Evolutionary conservation across 768 basidiomycete species (phyloP), one percentile per base, ranked within the genome.

Genomic region (Clathrus columnatus): DNA sequence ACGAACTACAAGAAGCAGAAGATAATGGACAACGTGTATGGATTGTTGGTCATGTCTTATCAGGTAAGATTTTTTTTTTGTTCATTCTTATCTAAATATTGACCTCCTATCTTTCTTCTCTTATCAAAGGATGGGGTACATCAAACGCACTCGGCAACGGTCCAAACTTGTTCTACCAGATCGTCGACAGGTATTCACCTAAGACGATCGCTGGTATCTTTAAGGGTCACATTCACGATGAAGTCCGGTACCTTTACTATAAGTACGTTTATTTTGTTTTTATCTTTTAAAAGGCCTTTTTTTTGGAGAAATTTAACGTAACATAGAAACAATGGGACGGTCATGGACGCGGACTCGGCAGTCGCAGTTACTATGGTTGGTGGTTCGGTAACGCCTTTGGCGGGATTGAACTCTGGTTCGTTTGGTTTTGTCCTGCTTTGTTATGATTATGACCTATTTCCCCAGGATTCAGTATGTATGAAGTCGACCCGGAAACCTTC

Each of bases 1-100:
- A 87, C 56, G 84, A 89, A 64, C 69, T 89, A 10, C 87, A 89
- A 65, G 82, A 74, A 50, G 86, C 86, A 7, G 87, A 89, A 67
- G 87, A 89, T 63, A 73, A 75, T 18, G 82, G 85, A 8, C 84
- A 88, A 50, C 72, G 83, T 75, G 77, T 71, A 11, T 78, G 76
- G 73, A 73, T 79, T 41, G 48, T 79, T 5, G 81, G 81, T 2
- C 81, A 82, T 59, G 81, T 84, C 24, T 60, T 76, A 24, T 72
- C 68, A 18, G 83, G 83, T 3, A 83, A 87, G 85, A n/a, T 43
- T 43, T 43, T 18, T 18, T 17, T 43, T 17, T 17, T 17, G 42
- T 18, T 43, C 18, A 43, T 18, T 43, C 18, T 71, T 85, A 10
- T 87, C 84, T 85, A 59, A 51, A 82, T 50, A 2, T 59, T 68